Evolutionary conservation across 192 early-diverging fungal genomes (phyloP).

Genomic region (Funneliformis geosporum): DNA sequence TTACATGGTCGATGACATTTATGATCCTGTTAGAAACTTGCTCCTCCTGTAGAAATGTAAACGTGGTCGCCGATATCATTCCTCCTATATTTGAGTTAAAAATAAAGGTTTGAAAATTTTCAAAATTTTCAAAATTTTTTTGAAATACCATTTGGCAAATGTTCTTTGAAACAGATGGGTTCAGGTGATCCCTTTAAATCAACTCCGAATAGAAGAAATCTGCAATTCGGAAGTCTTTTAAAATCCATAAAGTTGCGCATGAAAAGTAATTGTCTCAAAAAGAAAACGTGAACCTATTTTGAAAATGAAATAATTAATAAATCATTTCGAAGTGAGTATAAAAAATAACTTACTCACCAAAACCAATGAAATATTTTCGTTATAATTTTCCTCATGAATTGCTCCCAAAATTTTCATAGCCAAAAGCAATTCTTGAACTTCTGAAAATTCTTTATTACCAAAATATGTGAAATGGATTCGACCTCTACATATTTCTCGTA

Average conservation of each 20-base stretch:
- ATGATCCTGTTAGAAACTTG: not conserved
- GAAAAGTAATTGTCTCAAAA: not conserved
- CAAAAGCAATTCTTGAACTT: not conserved
- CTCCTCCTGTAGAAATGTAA: not conserved
- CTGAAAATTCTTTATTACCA: not conserved
- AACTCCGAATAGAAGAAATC: not conserved
- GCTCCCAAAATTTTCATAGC: not conserved
- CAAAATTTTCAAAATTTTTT: not conserved
- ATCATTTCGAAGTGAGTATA: not conserved
- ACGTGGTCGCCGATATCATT: not conserved
- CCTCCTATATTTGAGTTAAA: not conserved
- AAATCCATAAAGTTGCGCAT: not conserved
- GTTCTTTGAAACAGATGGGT: not conserved
- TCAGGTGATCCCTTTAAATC: not conserved
- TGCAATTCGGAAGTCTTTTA: not conserved
- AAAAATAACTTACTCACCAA: not conserved
- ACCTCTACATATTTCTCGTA: not conserved
- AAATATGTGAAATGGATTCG: not conserved
- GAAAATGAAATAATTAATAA: not conserved
- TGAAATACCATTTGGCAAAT: not conserved
- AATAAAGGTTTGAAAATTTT: not conserved
- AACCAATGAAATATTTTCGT: not conserved
- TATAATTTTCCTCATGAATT: not conserved
- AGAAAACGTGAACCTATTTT: not conserved
- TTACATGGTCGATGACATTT: not conserved